Evolutionary conservation across 768 basidiomycete genomes (phyloP).

Genomic region (Hygrocybe punicea): DNA sequence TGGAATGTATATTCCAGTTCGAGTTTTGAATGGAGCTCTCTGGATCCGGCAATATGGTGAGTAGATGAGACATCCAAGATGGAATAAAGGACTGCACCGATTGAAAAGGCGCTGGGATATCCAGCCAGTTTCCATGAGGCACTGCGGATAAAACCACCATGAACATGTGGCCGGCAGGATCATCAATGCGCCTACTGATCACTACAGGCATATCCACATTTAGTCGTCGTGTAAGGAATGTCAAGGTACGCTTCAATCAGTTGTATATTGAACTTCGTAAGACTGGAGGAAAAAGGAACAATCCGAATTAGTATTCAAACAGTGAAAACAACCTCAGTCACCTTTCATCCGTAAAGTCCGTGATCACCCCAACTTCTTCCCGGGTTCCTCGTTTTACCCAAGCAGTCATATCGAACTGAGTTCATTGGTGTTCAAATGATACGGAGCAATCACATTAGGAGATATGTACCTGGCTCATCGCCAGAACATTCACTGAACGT

Average conservation of each 20-base stretch:
- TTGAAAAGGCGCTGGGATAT: slow-evolving; percentile 80
- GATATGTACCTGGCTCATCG: slow-evolving; percentile 70
- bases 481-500: slow-evolving; percentile 62
- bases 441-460: slow-evolving; percentile 6
- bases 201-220: slow-evolving; percentile 92
- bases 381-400: slow-evolving; percentile 83
- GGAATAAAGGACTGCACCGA: slow-evolving; percentile 47
- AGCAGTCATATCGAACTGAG: slow-evolving; percentile 88
- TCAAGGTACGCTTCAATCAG: slow-evolving; percentile 75
- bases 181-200: slow-evolving; percentile 62
- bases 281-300: slow-evolving; percentile 38
- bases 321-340: slow-evolving; percentile 27
- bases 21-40: slow-evolving; percentile 72
- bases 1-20: slow-evolving; percentile 80
- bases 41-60: slow-evolving; percentile 24
- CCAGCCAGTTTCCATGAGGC: slow-evolving; percentile 86
- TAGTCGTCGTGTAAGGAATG: slow-evolving; percentile 81
- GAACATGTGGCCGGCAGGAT: slow-evolving; percentile 26
- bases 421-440: slow-evolving; percentile 12
- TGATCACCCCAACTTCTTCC: slow-evolving; percentile 81
- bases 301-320: slow-evolving; percentile 1
- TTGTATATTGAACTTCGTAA: slow-evolving; percentile 77
- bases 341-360: slow-evolving; percentile 75
- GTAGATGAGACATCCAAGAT: slow-evolving; percentile 13
- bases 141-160: slow-evolving; percentile 26